Conservation (phyloP, 495 filamentous ascomycete species). For the Penicillium nucicola region DNA sequence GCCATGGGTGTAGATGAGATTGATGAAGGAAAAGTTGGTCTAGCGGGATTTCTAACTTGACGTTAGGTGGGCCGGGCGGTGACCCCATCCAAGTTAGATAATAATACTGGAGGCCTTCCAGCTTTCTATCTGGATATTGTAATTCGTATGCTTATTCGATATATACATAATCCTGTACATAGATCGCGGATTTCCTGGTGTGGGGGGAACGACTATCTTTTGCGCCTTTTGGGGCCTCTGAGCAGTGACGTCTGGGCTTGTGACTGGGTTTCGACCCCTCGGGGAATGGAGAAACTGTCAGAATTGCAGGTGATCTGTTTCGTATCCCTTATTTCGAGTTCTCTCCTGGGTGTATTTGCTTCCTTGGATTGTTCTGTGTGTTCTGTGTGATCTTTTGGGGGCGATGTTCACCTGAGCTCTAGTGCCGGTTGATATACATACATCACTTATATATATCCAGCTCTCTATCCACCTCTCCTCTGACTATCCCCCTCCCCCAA, state of each 20-base stretch:
- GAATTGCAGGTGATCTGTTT: background rate
- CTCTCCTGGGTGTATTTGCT: no score
- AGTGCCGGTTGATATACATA: constrained; percentile 1
- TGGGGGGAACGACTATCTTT: no score
- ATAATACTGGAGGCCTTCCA: no score
- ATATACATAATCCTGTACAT: no score
- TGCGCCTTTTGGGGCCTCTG: no score
- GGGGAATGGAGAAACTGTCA: no score
- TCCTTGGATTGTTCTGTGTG: no score
- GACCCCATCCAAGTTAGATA: background rate
- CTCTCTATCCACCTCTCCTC: no score
- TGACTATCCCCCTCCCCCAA: background rate
- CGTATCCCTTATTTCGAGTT: background rate
- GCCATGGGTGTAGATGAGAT: constrained; percentile 14
- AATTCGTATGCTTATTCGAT: background rate
- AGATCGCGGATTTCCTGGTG: no score
- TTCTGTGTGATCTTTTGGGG: background rate
- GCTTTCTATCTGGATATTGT: no score
- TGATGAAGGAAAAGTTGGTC: background rate
- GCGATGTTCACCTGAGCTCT: background rate
- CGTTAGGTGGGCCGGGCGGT: constrained; percentile 9
- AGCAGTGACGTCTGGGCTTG: constrained; percentile 6
- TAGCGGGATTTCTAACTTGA: background rate
- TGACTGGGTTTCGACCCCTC: background rate
- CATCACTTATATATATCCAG: no score